Percentiles rank a stretch among this genome's conserved stretches.
These are phyloP conservation scores for Bruguiera hainesii DNA, from an alignment of 441 rosid species.

Conservation along the genomic window DNA sequence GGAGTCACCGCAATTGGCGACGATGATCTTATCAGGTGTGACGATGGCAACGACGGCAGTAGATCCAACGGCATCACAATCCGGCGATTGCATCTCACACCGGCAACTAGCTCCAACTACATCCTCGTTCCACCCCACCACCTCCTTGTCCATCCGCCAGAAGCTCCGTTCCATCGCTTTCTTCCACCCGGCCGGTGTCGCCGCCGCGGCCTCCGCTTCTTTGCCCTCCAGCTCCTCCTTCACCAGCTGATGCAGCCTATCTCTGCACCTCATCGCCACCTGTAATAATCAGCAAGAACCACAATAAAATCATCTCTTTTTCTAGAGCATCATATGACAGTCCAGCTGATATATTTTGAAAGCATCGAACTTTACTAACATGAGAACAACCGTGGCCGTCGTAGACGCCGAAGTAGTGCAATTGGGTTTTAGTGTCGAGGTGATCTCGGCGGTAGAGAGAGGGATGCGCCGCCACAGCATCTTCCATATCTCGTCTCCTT, in stretches of 20 bases:
- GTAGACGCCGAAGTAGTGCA: slow-evolving; percentile 62
- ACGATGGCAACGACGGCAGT: slow-evolving; percentile 77
- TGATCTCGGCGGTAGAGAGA: slow-evolving; percentile 27
- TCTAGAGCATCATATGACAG: neutral
- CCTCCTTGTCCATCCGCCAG: slow-evolving; percentile 67
- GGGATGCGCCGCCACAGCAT: slow-evolving; percentile 59
- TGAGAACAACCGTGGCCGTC: slow-evolving; percentile 99
- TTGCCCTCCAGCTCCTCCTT: slow-evolving; percentile 35
- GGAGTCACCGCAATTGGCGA: slow-evolving; percentile 89
- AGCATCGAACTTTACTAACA: slow-evolving; percentile 27
- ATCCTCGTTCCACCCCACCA: slow-evolving; percentile 27
- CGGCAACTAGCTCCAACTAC: slow-evolving; percentile 41
- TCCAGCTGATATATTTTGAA: neutral
- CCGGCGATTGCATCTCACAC: slow-evolving; percentile 85
- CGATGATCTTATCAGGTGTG: slow-evolving; percentile 58
- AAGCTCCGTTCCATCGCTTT: slow-evolving; percentile 59
- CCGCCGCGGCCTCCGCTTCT: neutral
- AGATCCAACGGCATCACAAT: slow-evolving; percentile 89
- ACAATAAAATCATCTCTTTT: too few relatives aligned
- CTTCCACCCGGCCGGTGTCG: slow-evolving; percentile 39
- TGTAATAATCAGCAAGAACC: slow-evolving; percentile 9
- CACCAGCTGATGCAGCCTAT: slow-evolving; percentile 70
- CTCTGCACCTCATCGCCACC: slow-evolving; percentile 77
- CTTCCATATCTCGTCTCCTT: slow-evolving; percentile 86
- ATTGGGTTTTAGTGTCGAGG: slow-evolving; percentile 20